Conservation (phyloP, 805 yeast genomes). For the Myxozyma neglecta region DNA sequence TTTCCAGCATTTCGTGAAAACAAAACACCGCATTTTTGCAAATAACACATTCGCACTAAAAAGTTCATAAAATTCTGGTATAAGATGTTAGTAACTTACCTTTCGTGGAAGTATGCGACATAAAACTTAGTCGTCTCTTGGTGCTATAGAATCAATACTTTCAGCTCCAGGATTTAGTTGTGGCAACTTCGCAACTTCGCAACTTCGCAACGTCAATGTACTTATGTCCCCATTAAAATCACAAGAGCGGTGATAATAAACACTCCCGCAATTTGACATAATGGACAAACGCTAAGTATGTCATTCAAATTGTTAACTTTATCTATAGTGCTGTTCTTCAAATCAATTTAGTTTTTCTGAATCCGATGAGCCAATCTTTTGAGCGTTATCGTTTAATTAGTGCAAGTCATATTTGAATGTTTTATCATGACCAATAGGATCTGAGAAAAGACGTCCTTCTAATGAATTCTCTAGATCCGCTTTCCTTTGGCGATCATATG, state of each 20-base stretch:
- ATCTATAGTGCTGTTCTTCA: slow-evolving; percentile 37
- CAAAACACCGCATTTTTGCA: slow-evolving; percentile 42
- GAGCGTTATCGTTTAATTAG: slow-evolving; percentile 47
- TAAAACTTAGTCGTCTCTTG: too few relatives aligned
- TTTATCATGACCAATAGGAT: slow-evolving; percentile 43
- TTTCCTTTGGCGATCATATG: slow-evolving; percentile 43
- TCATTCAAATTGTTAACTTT: slow-evolving; percentile 37
- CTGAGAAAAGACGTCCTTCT: slow-evolving; percentile 39
- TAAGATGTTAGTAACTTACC: neutral
- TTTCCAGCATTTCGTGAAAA: slow-evolving; percentile 49
- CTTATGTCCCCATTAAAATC: slow-evolving; percentile 43
- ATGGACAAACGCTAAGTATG: slow-evolving; percentile 42
- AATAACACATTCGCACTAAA: slow-evolving; percentile 45
- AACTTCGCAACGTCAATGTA: slow-evolving; percentile 44
- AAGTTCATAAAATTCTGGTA: slow-evolving; percentile 45
- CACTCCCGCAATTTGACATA: slow-evolving; percentile 42
- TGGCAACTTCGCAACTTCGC: slow-evolving; percentile 48
- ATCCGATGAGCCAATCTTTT: slow-evolving; percentile 41
- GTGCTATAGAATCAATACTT: slow-evolving; percentile 48
- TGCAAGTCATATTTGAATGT: slow-evolving; percentile 46
- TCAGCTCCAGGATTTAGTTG: slow-evolving; percentile 41
- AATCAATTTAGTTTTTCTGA: slow-evolving; percentile 38
- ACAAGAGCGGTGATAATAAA: slow-evolving; percentile 38
- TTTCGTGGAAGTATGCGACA: too few relatives aligned
- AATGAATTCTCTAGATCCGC: slow-evolving; percentile 25